phyloP scores from a whole-genome alignment of 176 grass and related monocot species.

The Cenchrus purpureus region DNA sequence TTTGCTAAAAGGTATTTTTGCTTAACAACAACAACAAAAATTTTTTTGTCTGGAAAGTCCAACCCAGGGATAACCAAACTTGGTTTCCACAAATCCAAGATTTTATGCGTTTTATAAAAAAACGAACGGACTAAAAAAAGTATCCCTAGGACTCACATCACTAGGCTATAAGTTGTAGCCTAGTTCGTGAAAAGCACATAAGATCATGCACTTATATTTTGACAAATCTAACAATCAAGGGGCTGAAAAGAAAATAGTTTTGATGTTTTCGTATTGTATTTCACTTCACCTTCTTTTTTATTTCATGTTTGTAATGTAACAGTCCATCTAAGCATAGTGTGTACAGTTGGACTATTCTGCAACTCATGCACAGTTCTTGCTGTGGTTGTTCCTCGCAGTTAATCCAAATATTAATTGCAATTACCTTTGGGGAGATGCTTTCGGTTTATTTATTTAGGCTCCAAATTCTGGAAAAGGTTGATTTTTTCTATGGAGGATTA shows the following conservation, averaged over 20 bases:
- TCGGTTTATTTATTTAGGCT: background rate
- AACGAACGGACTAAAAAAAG: too few species aligned
- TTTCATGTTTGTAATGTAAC: background rate
- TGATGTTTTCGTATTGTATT: background rate
- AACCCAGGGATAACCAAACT: too few species aligned
- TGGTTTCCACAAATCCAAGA: too few species aligned
- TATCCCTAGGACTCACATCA: too few species aligned
- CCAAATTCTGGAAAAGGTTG: background rate
- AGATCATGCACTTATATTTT: background rate
- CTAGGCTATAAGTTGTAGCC: background rate
- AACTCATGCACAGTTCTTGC: background rate
- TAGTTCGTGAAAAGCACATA: background rate
- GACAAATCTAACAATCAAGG: background rate
- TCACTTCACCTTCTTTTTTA: background rate
- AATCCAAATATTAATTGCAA: slow-evolving; percentile 8
- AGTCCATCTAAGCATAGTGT: background rate
- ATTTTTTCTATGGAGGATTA: background rate
- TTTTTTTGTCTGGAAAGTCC: too few species aligned
- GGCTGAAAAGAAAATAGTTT: background rate
- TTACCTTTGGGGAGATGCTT: background rate
- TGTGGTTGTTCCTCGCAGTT: background rate
- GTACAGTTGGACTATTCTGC: slow-evolving; percentile 7
- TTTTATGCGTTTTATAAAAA: too few species aligned
- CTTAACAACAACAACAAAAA: too few species aligned
- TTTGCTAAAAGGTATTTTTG: too few species aligned